Base-by-base conservation (phyloP, 176 grass and related monocot genomes). In the Avena eriantha region DNA sequence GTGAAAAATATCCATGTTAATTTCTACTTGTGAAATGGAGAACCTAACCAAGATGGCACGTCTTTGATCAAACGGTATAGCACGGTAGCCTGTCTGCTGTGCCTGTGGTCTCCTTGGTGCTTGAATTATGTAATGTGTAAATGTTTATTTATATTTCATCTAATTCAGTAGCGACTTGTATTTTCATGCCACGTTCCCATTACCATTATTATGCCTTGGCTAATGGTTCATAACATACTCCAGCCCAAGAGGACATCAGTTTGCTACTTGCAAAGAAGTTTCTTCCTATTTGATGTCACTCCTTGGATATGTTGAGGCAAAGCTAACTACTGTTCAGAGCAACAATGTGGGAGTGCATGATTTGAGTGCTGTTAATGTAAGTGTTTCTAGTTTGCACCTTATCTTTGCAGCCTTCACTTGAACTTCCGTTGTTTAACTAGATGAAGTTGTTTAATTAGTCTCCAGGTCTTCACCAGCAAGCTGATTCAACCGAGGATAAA, bases 171-270 rank as follows among this genome's bases (percentile, higher is more conserved):
- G 55, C 11, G 43, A 41, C 70, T 86, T 35, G 4, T 9, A 10
- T 78, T 69, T 48, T 59, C 59, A 58, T 70, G 11, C 48, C 23
- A 57, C 41, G 78, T 80, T 86, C 17, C 33, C 64, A 69, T 48
- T 33, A 14, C 34, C 50, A 45, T 79, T 85, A 5, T 76, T 87
- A 29, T 80, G 5, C 23, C 19, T 41, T 64, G 50, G 18, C 53
- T 88, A 85, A 91, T 65, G 87, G 16, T 71, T 5, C 68, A 29
- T 80, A 45, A 47, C 46, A 50, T 78, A 69, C 70, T 82, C 77
- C 85, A 99, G 97, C 90, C 94, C 97, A 73, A 93, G 92, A 23
- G 94, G 97, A 84, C 91, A 90, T 88, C 97, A 99, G 45, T 99
- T 99, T 72, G 82, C 83, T 47, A 97, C 90, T 69, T 99, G 92